Evolutionary conservation across 73 alveolate species (phyloP), one percentile per base, ranked within the genome.

Genomic region (Durusdinium trenchii): DNA sequence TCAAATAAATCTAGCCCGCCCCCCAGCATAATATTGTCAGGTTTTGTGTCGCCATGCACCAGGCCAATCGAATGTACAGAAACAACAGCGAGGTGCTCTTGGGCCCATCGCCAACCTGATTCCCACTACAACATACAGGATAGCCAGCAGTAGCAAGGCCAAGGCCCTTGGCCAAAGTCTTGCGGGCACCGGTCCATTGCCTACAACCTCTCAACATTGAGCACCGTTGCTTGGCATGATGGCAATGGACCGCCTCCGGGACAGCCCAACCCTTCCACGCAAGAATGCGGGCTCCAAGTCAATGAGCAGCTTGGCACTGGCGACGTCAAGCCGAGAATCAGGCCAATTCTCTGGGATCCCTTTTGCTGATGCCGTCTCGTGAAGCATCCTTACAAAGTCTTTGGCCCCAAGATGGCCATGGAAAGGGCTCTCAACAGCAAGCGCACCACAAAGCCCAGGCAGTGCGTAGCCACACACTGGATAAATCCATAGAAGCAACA

Each of bases 41-140:
- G 95, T 50, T 86, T 86, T 35, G 60, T 3, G 95, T 86, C 82
- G 45, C 95, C 50, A 67, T 86, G 95, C 82, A 60, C 95, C 61
- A 86, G 48, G 67, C 60, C 95, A 54, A 86, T 47, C 36, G 82
- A 6, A 64, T 60, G 95, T 47, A 60, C 95, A 60, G 71, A 43
- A 38, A 60, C 26, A 16, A 57, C 95, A 60, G 95, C 95, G 36
- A 86, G 82, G 47, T 57, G 57, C 95, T n/a, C n/a, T n/a, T n/a
- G n/a, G n/a, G n/a, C n/a, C n/a, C n/a, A n/a, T n/a, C n/a, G n/a
- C n/a, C n/a, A n/a, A n/a, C n/a, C n/a, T n/a, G n/a, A n/a, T n/a
- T n/a, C n/a, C n/a, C n/a, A n/a, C n/a, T n/a, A n/a, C n/a, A n/a
- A 12, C 69, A 42, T 36, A 45, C 62, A 46, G 61, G 3, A 32